Evolutionary conservation across 176 grass and related monocot genomes (phyloP).

Genomic region (Miscanthus lutarioriparius): DNA sequence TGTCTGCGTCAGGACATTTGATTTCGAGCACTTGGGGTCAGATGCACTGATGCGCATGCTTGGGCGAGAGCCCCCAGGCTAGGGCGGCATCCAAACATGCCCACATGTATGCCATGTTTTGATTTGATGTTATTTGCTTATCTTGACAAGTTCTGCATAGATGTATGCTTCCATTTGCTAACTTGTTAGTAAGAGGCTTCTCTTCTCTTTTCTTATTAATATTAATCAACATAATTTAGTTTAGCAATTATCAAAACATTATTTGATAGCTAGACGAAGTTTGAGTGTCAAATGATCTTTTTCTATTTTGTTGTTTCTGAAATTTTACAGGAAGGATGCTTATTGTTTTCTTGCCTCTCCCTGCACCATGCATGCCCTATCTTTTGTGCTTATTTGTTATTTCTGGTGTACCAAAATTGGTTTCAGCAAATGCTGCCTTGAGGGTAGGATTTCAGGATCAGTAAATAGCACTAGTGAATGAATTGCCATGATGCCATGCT

Average conservation of each 20-base stretch:
- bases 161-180: neutral
- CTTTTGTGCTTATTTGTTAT: neutral
- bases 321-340: neutral
- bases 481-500: neutral
- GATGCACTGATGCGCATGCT: neutral
- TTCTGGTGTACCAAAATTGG: neutral
- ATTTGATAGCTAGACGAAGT: neutral
- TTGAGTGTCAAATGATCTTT: neutral
- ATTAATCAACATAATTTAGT: neutral
- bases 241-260: neutral
- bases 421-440: constrained; percentile 6
- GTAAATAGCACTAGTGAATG: neutral
- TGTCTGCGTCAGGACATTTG: neutral
- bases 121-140: neutral
- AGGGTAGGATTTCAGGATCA: neutral
- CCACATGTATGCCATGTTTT: neutral
- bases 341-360: neutral
- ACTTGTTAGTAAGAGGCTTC: neutral
- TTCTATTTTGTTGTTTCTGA: neutral
- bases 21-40: neutral
- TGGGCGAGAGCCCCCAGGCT: neutral
- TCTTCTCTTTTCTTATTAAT: neutral
- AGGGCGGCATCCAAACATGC: neutral
- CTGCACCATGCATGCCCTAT: neutral
- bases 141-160: neutral